Evolutionary conservation across 1,139 yeast species (phyloP), one percentile per base, ranked within the genome.

Genomic region (Kluyveromyces marxianus): DNA sequence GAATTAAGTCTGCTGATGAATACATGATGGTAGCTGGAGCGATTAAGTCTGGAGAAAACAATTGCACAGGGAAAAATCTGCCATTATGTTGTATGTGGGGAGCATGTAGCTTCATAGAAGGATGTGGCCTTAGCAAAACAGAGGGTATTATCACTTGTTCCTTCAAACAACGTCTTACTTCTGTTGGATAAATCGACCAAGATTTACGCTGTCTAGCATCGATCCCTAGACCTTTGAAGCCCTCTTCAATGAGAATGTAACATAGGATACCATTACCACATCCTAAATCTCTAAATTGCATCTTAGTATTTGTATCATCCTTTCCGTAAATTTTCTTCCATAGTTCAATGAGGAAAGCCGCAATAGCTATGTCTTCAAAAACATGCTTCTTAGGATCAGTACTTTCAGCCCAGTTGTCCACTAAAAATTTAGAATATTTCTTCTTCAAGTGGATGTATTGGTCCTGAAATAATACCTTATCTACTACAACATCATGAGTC

Each of bases 331-430:
- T 76, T 40, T 74, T 69, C 5, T 68, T 69, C 97, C 97, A 90
- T 35, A 87, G 72, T 62, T 87, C 96, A n/a, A 90, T 84, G 49
- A 92, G 70, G 57, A 90, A 92, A 0, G 97, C 96, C 0, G 97
- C 97, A 54, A 92, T 90, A 2, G 96, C 95, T 47, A 92, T 75
- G 62, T 92, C 98, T 69, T 92, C 98, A 68, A 90, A 92, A 0
- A 90, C 97, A 66, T 92, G 98, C 63, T 92, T 92, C 56, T 82
- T 77, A 1, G 97, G 97, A 64, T 92, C 97, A 2, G 98, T 92
- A 39, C 83, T 81, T 65, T 92, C 98, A 25, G 75, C 79, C 98
- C 98, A 92, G 55, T 75, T 76, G 36, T 81, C 84, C n/a, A 89
- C 90, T 45, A 90, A 67, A 25, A 70, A 67, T 37, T 82, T 77